A percentile compares a stretch with the other conserved stretches of the same genome.
Conservation (phyloP, 2,329 filamentous ascomycete genomes). For the Cladorrhinum sp. region DNA sequence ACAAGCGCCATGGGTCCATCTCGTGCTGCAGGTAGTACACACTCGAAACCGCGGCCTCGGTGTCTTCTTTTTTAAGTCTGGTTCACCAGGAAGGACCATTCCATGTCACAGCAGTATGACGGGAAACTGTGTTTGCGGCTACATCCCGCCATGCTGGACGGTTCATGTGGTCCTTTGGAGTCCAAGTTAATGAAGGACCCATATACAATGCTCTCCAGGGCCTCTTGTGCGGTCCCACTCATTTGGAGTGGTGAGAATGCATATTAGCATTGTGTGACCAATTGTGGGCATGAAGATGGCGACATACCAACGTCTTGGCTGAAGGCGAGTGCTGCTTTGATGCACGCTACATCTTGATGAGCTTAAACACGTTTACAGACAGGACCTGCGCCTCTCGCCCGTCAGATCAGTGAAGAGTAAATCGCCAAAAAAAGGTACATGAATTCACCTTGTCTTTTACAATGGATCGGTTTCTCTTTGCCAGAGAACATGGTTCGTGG, state of each 20-base stretch:
- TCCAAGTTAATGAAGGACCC: too few species aligned
- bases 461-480: background rate
- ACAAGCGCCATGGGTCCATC: background rate
- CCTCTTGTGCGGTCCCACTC: background rate
- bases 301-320: background rate
- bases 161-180: too few species aligned
- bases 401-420: constrained; percentile 12
- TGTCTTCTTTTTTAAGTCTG: too few species aligned
- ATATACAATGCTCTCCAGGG: too few species aligned
- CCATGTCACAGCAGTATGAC: too few species aligned
- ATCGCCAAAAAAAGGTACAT: background rate
- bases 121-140: too few species aligned
- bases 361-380: background rate
- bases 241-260: background rate
- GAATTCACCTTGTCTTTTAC: background rate
- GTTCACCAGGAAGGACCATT: too few species aligned
- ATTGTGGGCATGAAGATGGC: background rate
- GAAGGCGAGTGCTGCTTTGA: background rate
- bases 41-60: background rate
- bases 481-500: background rate
- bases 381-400: constrained; percentile 17
- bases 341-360: constrained; percentile 8
- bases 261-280: background rate
- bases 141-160: too few species aligned
- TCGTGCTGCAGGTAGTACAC: background rate